Evolutionary conservation across 2,329 filamentous ascomycete species (phyloP), one percentile per base, ranked within the genome.

Genomic region (Ophiostoma quercus): DNA sequence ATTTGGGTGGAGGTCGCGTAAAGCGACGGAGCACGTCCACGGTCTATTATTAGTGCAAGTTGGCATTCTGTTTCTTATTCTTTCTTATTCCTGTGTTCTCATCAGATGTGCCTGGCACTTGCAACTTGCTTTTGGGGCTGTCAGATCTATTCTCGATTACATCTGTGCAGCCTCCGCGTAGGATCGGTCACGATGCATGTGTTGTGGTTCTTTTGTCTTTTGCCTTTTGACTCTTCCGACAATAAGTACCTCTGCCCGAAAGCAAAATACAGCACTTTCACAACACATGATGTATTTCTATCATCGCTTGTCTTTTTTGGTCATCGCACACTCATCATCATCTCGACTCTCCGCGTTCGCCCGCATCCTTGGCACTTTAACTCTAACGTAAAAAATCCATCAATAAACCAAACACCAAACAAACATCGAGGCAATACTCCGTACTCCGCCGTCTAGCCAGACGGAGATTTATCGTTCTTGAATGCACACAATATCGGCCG

Each of bases 1-100:
- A 25, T 32, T 57, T 62, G 57, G 22, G 57, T 62, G 57, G 57
- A 62, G 57, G 57, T 62, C 57, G 57, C 57, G 25, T 62, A 62
- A 62, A 32, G 54, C 32, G 25, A 62, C 57, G 22, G 57, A 62
- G 57, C 14, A 62, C 25, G 57, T 12, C 57, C 57, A 62, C 57
- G 34, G 51, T 57, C 57, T 62, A 62, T 62, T 32, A 62, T 62
- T 62, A 34, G 57, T 57, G n/a, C n/a, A 57, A 47, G 43, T 1
- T n/a, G 43, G 6, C 3, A 7, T 6, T 47, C 41, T 6, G 6
- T 47, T 8, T 19, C 19, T 47, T 16, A 5, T 43, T 16, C 12
- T 47, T 47, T 47, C 39, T 41, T 41, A 14, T 41, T 47, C 5
- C 14, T 47, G 43, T 47, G 1, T 43, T 43, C 5, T 34, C 34